Percentiles rank a stretch among this genome's conserved stretches.
phyloP scores from a whole-genome alignment of 345 rosid species.

The Corymbia maculata region DNA sequence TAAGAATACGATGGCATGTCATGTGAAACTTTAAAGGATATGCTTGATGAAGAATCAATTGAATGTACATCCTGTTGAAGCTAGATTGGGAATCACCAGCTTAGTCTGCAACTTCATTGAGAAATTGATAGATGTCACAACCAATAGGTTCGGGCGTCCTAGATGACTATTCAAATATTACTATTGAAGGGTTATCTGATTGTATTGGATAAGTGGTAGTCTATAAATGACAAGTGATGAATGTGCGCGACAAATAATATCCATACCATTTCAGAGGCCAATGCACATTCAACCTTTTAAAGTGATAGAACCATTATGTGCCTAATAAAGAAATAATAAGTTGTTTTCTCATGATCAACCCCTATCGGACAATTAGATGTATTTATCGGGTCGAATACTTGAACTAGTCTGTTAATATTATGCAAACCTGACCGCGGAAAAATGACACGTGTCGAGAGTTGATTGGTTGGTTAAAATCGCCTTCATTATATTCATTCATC shows the following conservation, averaged over 20 bases:
- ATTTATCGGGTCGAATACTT: not conserved
- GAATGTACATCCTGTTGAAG: not conserved
- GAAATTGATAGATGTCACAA: not conserved
- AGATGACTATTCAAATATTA: not conserved
- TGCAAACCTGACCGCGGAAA: fast-evolving
- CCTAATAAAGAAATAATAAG: not conserved
- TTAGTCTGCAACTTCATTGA: not conserved
- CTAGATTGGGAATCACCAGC: not conserved
- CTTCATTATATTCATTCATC: not conserved
- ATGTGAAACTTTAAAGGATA: not conserved
- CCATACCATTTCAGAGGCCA: fast-evolving
- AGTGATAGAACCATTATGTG: not conserved
- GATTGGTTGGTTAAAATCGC: not conserved
- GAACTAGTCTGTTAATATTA: not conserved
- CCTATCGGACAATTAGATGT: not conserved
- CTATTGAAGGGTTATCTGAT: not conserved
- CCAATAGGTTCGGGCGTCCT: fast-evolving
- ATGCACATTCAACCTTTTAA: not conserved
- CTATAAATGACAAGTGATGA: not conserved
- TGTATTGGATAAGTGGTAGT: not conserved
- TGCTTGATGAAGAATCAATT: not conserved
- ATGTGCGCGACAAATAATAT: fast-evolving
- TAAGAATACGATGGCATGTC: not conserved
- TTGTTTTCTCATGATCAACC: not conserved
- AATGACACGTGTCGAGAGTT: fast-evolving